Evolutionary conservation across 2,329 filamentous ascomycete species (phyloP), one percentile per base, ranked within the genome.

Genomic region (Trichoderma koningii): DNA sequence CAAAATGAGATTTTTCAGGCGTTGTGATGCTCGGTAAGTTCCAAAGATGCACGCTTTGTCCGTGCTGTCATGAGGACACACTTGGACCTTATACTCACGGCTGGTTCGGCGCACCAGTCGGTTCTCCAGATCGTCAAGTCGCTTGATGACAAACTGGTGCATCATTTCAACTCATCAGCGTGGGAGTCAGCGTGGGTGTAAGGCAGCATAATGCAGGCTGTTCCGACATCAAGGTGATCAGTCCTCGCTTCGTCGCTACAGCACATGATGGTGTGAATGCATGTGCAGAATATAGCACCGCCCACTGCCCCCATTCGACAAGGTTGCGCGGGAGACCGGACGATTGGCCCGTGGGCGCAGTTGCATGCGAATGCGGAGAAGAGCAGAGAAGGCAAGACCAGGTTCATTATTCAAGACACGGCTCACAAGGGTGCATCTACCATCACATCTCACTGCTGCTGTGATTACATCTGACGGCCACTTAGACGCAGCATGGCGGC

Each of bases 301-400:
- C 48, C 44, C 48, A 57, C 55, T 57, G 42, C 21, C 56, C 56
- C 45, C 19, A 60, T 50, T 19, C 21, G 56, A 48, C 30, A 19
- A 51, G 15, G 47, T 17, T 12, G 56, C 21, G 44, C 28, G 45
- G 45, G 9, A 34, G 30, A 50, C 55, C 5, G 56, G 44, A 41
- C 28, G 44, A 47, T 55, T 44, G 52, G 52, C 17, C 26, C 15
- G 34, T 38, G 34, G 34, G 9, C 34, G 9, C 30, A 23, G 30
- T 10, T 30, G 14, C 19, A 55, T 61, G 57, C 57, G 57, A 50
- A 30, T 28, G 57, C 30, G 57, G 57, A 61, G 57, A 42, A 21
- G 34, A 12, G 42, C 6, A 38, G 28, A 38, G 21, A 42, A 21
- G n/a, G 10, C 30, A 30, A 7, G 42, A 51, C 28, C 42, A 21